Conservation (phyloP, 345 rosid species). For the Clarkia xantiana region DNA sequence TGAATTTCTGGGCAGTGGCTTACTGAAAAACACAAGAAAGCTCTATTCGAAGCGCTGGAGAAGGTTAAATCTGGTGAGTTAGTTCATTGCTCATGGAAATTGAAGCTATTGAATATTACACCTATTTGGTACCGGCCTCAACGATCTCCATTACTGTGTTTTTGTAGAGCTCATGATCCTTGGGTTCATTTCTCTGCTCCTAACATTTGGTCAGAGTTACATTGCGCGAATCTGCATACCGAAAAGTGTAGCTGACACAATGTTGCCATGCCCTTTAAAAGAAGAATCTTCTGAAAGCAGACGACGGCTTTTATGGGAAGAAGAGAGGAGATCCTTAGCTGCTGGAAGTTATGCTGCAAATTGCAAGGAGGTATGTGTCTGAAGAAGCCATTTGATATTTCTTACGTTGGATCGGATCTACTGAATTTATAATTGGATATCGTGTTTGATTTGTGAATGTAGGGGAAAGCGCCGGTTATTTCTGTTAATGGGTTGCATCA, state of each 20-base stretch:
- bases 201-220: constrained; percentile 58
- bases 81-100: not conserved
- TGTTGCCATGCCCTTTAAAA: constrained; percentile 51
- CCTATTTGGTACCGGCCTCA: too few relatives aligned
- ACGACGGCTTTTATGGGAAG: constrained; percentile 7
- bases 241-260: constrained; percentile 29
- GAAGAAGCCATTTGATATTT: not conserved
- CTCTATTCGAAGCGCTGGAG: constrained; percentile 75
- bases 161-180: constrained; percentile 84
- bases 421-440: not conserved
- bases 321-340: constrained; percentile 41
- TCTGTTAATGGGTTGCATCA: constrained; percentile 63
- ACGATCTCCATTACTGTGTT: not conserved
- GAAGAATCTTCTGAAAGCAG: constrained; percentile 1
- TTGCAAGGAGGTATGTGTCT: constrained; percentile 44
- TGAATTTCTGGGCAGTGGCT: constrained; percentile 36
- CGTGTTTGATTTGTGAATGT: constrained; percentile 1
- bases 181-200: constrained; percentile 83
- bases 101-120: not conserved
- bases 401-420: not conserved
- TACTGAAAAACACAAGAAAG: constrained; percentile 62
- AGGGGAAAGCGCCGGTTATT: constrained; percentile 69
- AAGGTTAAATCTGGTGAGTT: constrained; percentile 70
- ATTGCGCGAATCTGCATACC: constrained; percentile 58
- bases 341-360: constrained; percentile 13